A percentile compares a stretch with the other conserved stretches of the same genome.
phyloP scores from a whole-genome alignment of 163 green algal species.

The Coccomyxa subellipsoidea region DNA sequence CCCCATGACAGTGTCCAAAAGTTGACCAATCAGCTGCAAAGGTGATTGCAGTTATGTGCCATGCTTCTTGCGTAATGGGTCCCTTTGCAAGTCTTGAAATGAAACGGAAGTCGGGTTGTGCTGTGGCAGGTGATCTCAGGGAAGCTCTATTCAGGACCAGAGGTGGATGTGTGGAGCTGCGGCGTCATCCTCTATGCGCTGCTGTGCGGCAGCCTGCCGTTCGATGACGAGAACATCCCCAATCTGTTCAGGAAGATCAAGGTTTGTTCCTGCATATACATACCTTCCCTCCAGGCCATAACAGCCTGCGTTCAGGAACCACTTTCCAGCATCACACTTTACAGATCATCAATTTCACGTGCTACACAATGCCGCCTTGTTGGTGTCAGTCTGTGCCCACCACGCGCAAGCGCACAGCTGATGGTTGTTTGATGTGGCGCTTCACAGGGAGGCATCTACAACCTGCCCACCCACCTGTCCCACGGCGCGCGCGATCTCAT shows the following conservation, averaged over 20 bases:
- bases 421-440: not conserved
- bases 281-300: no score
- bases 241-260: constrained; percentile 99
- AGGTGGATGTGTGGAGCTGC: constrained; percentile 99
- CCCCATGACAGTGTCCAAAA: no score
- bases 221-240: constrained; percentile 99
- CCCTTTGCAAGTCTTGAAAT: not conserved
- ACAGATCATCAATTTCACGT: no score
- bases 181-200: constrained; percentile 99
- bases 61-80: not conserved
- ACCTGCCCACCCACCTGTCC: constrained; percentile 93
- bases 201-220: constrained; percentile 95
- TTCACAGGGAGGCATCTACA: constrained; percentile 84
- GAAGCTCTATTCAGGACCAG: constrained; percentile 93
- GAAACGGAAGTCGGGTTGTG: not conserved
- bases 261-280: no score
- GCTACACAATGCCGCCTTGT: no score
- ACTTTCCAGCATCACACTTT: no score
- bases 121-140: constrained; percentile 87
- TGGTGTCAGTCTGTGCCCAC: not conserved
- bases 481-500: constrained; percentile 96
- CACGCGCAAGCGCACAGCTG: constrained; percentile 3
- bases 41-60: no score
- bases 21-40: no score
- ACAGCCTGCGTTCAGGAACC: no score